A percentile compares a stretch with the other conserved stretches of the same genome.
Evolutionary conservation across 2,329 filamentous ascomycete genomes (phyloP).

Genomic region (Pyrenophora seminiperda): DNA sequence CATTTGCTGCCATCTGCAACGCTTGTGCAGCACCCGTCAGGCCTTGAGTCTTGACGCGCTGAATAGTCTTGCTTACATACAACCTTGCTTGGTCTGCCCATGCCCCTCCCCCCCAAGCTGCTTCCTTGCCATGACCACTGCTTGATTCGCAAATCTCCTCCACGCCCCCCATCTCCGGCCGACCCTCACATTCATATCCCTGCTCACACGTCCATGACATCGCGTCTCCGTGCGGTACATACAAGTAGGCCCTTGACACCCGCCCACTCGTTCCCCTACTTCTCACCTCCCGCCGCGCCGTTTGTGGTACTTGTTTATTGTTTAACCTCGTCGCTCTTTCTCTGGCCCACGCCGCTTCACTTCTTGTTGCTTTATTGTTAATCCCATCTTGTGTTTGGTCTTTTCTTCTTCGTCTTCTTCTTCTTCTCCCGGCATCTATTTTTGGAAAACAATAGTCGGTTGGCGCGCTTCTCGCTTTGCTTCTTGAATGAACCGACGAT

Average conservation of each 20-base stretch:
- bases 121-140: constrained; percentile 10
- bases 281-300: constrained; percentile 4
- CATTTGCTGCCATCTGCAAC: constrained; percentile 7
- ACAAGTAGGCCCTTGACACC: constrained; percentile 7
- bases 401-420: constrained; percentile 14
- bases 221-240: constrained; percentile 12
- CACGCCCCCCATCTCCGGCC: constrained; percentile 5
- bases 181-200: constrained; percentile 13
- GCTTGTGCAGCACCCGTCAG: constrained; percentile 10
- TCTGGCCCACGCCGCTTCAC: constrained; percentile 19
- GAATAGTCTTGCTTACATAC: neutral
- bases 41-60: too few relatives aligned
- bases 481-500: constrained; percentile 4
- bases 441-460: constrained; percentile 1
- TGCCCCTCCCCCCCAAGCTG: neutral
- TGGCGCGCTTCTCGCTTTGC: constrained; percentile 8
- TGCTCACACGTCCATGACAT: constrained; percentile 8
- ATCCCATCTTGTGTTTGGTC: too few relatives aligned
- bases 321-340: constrained; percentile 36
- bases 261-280: constrained; percentile 7
- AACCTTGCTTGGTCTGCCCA: too few relatives aligned
- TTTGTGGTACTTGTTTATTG: constrained; percentile 24
- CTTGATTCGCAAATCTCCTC: constrained; percentile 16
- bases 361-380: constrained; percentile 10
- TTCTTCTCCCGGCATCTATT: constrained; percentile 6